Evolutionary conservation across 164 flowering plant species (phyloP), one percentile per base, ranked within the genome.

Genomic region (Umbellularia californica): DNA sequence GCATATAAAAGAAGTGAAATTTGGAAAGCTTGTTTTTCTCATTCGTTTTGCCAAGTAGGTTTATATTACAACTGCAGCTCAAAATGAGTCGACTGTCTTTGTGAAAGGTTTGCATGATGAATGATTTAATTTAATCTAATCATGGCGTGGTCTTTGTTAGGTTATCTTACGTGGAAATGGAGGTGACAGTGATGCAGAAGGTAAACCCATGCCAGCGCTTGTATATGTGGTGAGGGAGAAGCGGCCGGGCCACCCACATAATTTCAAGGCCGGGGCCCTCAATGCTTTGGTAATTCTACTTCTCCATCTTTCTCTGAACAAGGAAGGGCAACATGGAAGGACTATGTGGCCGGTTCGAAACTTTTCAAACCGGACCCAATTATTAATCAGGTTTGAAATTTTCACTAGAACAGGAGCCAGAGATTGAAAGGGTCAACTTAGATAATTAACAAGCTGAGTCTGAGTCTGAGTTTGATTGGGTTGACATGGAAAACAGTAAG

Each of bases 211-310:
- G 80, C 92, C 92, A 20, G 79, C 78, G 5, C 73, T 88, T 11
- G 84, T 89, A 3, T 89, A 87, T 78, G 73, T 89, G 71, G 83
- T 90, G 27, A 70, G 92, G 67, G 92, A 88, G 58, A 88, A 88
- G 78, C 81, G 81, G 27, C 85, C 84, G 1, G 60, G 64, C 23
- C 71, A 35, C 47, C 85, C 79, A 24, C 92, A 89, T 76, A 79
- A 86, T 68, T 88, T 80, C 82, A 88, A 87, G 82, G 92, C 88
- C 9, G 92, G 92, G 50, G 87, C 92, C n/a, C 80, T 89, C 78
- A 89, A 89, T 77, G 82, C 87, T 65, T 25, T 73, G 75, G 75
- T 73, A 50, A 62, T 19, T 24, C 7, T 22, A 22, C 15, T 20
- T 50, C 25, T 51, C 50, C 5, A 19, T 55, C 6, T 55, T 13